Base-by-base conservation (phyloP, 2,329 filamentous ascomycete species). In the Diaporthe sp. region DNA sequence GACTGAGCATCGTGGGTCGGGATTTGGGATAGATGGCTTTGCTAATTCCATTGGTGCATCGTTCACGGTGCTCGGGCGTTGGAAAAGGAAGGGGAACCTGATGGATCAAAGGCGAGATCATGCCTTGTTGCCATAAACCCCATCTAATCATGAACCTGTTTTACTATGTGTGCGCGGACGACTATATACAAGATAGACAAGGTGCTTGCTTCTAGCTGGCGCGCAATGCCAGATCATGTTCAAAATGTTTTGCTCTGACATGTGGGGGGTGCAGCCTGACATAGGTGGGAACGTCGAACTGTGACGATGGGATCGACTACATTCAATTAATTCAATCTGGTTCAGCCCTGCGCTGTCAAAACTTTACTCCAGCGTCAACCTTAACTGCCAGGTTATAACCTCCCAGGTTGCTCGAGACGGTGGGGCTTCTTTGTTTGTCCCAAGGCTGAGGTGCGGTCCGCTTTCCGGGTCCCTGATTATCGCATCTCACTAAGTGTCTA, bases 61-160 rank as follows among this genome's bases (percentile, higher is more conserved):
- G 54, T 55, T 72, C 35, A 64, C 55, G 72, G 74, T 74, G 72
- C 74, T 71, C 67, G 57, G 71, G 75, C 72, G 72, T 76, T 74
- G 47, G 60, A 42, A 70, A 64, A 66, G 50, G 47, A 42, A 33
- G n/a, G 33, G 22, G 54, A 15, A 60, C 3, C 3, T 28, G 68
- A 55, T 68, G 58, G 69, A 47, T 71, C n/a, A 17, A 71, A 54
- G 69, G 69, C 55, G 30, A 55, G 28, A 45, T 54, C 42, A 75
- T 73, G n/a, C 19, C 50, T 68, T 66, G 35, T 28, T 28, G 25
- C 70, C 33, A 42, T 72, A 64, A 25, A 19, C 35, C 66, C 50
- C 74, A 71, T 74, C 67, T 71, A 38, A 71, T 54, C 45, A 71
- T 71, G 50, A 73, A 68, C 66, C 28, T 73, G 57, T 71, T 64